Percentiles rank a stretch among this genome's conserved stretches.
Evolutionary conservation across 345 rosid species (phyloP).

Genomic region (Populus deltoides): DNA sequence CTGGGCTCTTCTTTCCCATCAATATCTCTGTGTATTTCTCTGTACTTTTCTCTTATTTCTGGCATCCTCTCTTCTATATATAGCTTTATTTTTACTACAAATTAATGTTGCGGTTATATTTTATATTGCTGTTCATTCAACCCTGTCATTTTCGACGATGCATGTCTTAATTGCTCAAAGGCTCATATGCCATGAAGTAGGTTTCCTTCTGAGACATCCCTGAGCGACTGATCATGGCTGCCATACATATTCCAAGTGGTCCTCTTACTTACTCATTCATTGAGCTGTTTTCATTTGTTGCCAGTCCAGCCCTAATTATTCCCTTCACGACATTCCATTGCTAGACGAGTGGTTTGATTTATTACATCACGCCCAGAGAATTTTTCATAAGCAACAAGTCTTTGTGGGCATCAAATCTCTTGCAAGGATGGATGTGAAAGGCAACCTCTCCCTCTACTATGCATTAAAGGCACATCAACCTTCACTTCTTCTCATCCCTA

Average conservation of each 20-base stretch:
- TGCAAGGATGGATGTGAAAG: conserved; percentile 1
- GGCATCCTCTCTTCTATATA: no score
- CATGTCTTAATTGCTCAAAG: neutral
- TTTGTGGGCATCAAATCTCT: neutral
- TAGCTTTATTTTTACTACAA: no score
- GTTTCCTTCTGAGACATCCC: neutral
- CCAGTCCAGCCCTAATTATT: conserved; percentile 17
- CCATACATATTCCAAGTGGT: conserved; percentile 9
- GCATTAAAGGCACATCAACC: conserved; percentile 4
- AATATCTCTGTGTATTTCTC: no score
- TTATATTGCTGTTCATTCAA: no score
- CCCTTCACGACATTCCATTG: conserved; percentile 31
- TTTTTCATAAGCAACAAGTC: neutral
- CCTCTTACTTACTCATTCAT: conserved; percentile 14
- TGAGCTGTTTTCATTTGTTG: conserved; percentile 10
- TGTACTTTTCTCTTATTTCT: no score
- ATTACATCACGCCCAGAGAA: neutral
- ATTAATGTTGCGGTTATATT: no score
- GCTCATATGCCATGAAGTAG: neutral
- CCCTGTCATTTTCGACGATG: no score
- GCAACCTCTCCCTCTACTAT: neutral
- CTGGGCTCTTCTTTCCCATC: no score
- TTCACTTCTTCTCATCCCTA: conserved; percentile 3
- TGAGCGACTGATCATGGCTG: neutral
- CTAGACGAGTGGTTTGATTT: conserved; percentile 2